Evolutionary conservation across 2,329 filamentous ascomycete species (phyloP), one percentile per base, ranked within the genome.

Genomic region (Sclerotinia minor): DNA sequence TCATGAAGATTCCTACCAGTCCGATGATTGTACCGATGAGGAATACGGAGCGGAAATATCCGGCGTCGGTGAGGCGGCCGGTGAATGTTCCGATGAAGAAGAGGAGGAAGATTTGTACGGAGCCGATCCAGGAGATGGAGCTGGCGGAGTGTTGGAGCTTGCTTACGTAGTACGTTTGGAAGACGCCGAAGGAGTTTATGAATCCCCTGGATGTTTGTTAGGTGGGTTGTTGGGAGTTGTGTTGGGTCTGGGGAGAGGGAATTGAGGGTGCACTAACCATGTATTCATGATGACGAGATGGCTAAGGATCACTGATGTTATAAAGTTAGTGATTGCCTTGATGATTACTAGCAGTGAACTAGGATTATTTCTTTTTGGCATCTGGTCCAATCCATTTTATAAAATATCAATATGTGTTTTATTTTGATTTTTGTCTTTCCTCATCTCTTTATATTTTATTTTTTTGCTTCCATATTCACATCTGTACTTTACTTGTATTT

Each of bases 81-180:
- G 78, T 76, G 44, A 81, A 75, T 11, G 77, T 79, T 5, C 79
- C 78, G 7, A 80, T 70, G 58, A 81, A 78, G 70, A 81, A 81
- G 19, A 81, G 73, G 19, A 81, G 72, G 69, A 80, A 82, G 47
- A 80, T 72, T 69, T 82, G 79, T 19, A 81, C 72, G n/a, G 75
- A 75, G n/a, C 81, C 80, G n/a, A 83, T 76, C 81, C 80, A 83
- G 26, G 80, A 80, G 38, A 82, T 79, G 38, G 76, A 73, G 1
- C 78, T 79, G 1, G 79, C 75, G 1, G 77, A 70, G 3, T 73
- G 72, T 0, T 73, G 47, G 9, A 82, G 73, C 0, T 73, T 65
- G 6, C 73, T 73, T 3, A 76, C 74, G 69, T 83, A 82, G 72
- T 81, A 81, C 19, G 76, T 74, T 74, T 83, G 80, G 69, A 81